Percentiles rank a stretch among this genome's conserved stretches.
phyloP scores from a whole-genome alignment of 2,329 filamentous ascomycete species.

The Alternaria ethzedia region DNA sequence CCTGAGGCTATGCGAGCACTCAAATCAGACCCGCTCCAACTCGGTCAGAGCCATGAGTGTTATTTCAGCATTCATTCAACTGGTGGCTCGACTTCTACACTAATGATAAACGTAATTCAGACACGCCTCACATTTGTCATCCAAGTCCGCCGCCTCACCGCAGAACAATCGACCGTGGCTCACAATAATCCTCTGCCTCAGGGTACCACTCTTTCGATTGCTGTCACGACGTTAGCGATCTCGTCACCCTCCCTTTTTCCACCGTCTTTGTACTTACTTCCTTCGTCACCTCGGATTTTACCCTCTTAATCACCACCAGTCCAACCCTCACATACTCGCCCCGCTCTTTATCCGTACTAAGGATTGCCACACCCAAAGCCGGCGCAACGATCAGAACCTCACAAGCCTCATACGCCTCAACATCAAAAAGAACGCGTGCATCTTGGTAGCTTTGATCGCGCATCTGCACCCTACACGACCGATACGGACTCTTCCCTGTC shows the following conservation, averaged over 20 bases:
- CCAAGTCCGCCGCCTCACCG: background rate
- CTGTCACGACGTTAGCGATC: background rate
- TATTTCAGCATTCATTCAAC: background rate
- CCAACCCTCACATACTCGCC: conserved; percentile 18
- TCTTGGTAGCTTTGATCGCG: background rate
- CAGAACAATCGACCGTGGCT: background rate
- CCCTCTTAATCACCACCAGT: background rate
- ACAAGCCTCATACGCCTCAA: background rate
- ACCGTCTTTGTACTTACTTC: background rate
- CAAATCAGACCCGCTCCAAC: background rate
- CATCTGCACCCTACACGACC: background rate
- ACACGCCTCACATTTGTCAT: background rate
- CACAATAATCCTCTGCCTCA: background rate
- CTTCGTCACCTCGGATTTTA: background rate
- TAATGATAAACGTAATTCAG: fast-evolving
- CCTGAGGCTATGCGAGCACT: background rate
- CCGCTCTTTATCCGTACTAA: background rate
- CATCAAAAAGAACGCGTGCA: conserved; percentile 9
- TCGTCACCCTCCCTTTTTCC: background rate
- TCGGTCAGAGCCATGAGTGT: background rate
- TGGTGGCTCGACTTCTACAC: background rate
- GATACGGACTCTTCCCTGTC: background rate
- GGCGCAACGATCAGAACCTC: conserved; percentile 11
- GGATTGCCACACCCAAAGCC: conserved; percentile 1
- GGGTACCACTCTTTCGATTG: background rate